These are phyloP conservation scores for Dalbergia oliveri DNA, from an alignment of 306 rosid species.

Conservation along the genomic window DNA sequence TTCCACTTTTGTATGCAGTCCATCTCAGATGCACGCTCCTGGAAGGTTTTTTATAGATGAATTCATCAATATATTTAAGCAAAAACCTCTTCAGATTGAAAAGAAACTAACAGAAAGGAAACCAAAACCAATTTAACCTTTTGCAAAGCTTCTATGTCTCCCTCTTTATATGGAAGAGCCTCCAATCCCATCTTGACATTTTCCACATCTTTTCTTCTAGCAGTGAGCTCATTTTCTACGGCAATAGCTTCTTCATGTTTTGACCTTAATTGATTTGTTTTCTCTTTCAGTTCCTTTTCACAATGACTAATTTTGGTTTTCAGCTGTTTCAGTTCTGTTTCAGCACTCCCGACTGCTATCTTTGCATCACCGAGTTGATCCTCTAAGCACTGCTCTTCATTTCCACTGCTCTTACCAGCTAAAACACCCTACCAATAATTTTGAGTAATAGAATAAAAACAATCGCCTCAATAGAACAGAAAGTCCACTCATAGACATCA, in stretches of 20 bases:
- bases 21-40: slow-evolving; percentile 82
- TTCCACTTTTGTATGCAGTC: slow-evolving; percentile 78
- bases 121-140: slow-evolving; percentile 60
- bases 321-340: slow-evolving; percentile 86
- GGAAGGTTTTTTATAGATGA: slow-evolving; percentile 37
- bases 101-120: slow-evolving; percentile 41
- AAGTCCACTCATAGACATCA: slow-evolving; percentile 17
- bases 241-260: slow-evolving; percentile 88
- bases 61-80: slow-evolving; percentile 21
- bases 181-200: slow-evolving; percentile 65
- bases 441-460: slow-evolving; percentile 33
- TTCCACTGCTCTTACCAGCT: slow-evolving; percentile 91
- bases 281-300: slow-evolving; percentile 87
- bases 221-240: slow-evolving; percentile 76
- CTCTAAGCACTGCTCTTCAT: slow-evolving; percentile 93
- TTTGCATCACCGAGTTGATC: slow-evolving; percentile 94
- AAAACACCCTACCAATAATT: slow-evolving; percentile 71
- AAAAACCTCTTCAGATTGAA: slow-evolving; percentile 35
- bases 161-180: slow-evolving; percentile 81
- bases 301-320: slow-evolving; percentile 84
- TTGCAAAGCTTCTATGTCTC: slow-evolving; percentile 89
- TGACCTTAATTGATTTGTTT: slow-evolving; percentile 71
- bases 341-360: slow-evolving; percentile 88
- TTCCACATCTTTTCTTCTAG: slow-evolving; percentile 70
- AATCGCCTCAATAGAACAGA: slow-evolving; percentile 28